Evolutionary conservation across 495 filamentous ascomycete species (phyloP).

Genomic region (Sordaria brevicollis): DNA sequence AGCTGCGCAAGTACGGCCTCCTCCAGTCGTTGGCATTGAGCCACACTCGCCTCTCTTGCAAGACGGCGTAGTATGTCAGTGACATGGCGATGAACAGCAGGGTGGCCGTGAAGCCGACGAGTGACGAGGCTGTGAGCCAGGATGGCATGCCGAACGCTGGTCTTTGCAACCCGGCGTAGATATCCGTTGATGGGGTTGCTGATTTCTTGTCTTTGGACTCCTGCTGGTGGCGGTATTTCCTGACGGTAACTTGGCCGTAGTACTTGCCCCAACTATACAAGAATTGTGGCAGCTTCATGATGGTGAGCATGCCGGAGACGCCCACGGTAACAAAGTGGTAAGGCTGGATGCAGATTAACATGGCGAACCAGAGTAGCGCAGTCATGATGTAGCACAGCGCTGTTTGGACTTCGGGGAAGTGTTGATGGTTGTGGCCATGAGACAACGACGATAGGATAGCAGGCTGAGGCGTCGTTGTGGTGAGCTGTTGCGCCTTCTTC

Average conservation of each 20-base stretch:
- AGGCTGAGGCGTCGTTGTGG: background rate
- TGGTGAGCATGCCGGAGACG: background rate
- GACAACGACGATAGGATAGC: background rate
- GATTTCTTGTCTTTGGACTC: background rate
- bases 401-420: slow-evolving; percentile 2
- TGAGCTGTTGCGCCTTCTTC: background rate
- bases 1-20: slow-evolving; percentile 4
- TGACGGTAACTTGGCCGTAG: background rate
- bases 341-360: slow-evolving; percentile 10
- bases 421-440: slow-evolving; percentile 15
- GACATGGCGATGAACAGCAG: background rate
- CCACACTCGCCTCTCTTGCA: slow-evolving; percentile 11
- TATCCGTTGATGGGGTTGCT: background rate
- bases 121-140: background rate
- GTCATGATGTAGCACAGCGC: slow-evolving; percentile 12
- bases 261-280: background rate
- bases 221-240: background rate
- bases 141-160: background rate
- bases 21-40: slow-evolving; percentile 8
- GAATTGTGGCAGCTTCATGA: background rate
- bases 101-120: slow-evolving; percentile 1
- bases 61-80: slow-evolving; percentile 8
- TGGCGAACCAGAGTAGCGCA: slow-evolving; percentile 6
- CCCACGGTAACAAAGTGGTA: slow-evolving; percentile 2
- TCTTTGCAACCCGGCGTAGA: background rate